phyloP scores from a whole-genome alignment of 2,329 filamentous ascomycete species.

The Trichophyton verrucosum region DNA sequence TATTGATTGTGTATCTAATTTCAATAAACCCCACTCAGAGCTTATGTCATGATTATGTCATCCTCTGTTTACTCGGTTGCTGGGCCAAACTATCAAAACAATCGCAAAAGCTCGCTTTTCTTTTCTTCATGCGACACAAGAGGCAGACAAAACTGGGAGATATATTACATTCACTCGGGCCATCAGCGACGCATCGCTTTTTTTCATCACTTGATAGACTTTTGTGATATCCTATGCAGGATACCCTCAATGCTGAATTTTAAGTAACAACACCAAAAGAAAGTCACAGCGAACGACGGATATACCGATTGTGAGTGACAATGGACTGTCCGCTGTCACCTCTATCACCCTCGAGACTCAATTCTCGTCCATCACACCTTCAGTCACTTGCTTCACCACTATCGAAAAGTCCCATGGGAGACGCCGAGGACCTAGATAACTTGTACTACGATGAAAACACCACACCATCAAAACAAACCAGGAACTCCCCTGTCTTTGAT shows the following conservation, averaged over 20 bases:
- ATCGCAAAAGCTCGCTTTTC: not conserved
- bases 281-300: not conserved
- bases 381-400: not conserved
- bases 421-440: not conserved
- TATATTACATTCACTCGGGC: not conserved
- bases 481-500: slow-evolving; percentile 3
- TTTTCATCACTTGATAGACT: not conserved
- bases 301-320: not conserved
- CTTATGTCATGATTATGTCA: slow-evolving; percentile 3
- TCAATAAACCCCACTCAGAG: not conserved
- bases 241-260: not conserved
- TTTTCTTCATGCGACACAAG: not conserved
- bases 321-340: slow-evolving; percentile 4
- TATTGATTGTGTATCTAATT: not conserved
- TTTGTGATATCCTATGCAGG: not conserved
- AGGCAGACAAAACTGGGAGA: not conserved
- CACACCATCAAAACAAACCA: not conserved
- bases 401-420: not conserved
- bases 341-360: slow-evolving; percentile 1
- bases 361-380: not conserved
- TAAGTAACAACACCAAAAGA: not conserved
- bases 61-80: slow-evolving; percentile 2
- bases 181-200: not conserved
- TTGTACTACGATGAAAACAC: slow-evolving; percentile 1
- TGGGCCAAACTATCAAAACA: not conserved